These are phyloP conservation scores for Roridomyces roridus DNA, from an alignment of 768 basidiomycete species.

Conservation along the genomic window DNA sequence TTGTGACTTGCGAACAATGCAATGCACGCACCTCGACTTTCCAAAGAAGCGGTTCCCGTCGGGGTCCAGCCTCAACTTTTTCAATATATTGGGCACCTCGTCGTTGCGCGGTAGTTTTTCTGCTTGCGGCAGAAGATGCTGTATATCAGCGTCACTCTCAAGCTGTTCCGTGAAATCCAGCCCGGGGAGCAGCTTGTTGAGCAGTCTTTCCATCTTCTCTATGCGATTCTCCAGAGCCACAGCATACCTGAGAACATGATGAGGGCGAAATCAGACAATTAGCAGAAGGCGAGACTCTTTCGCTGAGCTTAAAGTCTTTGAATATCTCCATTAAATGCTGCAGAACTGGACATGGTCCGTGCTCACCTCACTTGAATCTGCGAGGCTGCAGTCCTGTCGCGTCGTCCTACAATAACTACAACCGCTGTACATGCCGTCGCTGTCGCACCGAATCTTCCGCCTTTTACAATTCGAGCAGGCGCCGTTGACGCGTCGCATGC, in stretches of 20 bases:
- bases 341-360: background rate
- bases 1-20: background rate
- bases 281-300: slow-evolving; percentile 53
- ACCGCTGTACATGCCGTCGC: slow-evolving; percentile 64
- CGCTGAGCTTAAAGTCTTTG: slow-evolving; percentile 59
- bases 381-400: slow-evolving; percentile 68
- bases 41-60: slow-evolving; percentile 53
- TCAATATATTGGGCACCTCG: slow-evolving; percentile 32
- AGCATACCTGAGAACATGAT: slow-evolving; percentile 50
- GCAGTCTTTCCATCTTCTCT: slow-evolving; percentile 65
- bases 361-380: slow-evolving; percentile 67
- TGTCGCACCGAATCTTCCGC: slow-evolving; percentile 55
- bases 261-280: background rate
- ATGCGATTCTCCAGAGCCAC: slow-evolving; percentile 66
- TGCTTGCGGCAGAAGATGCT: slow-evolving; percentile 31
- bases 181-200: slow-evolving; percentile 63
- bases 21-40: slow-evolving; percentile 35
- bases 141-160: slow-evolving; percentile 34
- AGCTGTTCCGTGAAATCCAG: slow-evolving; percentile 69
- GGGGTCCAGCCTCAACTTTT: slow-evolving; percentile 45
- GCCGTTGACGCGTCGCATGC: no score
- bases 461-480: background rate
- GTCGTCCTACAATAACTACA: slow-evolving; percentile 69
- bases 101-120: slow-evolving; percentile 44
- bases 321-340: background rate